Base-by-base conservation (phyloP, 306 rosid genomes). In the Acacia confusa region DNA sequence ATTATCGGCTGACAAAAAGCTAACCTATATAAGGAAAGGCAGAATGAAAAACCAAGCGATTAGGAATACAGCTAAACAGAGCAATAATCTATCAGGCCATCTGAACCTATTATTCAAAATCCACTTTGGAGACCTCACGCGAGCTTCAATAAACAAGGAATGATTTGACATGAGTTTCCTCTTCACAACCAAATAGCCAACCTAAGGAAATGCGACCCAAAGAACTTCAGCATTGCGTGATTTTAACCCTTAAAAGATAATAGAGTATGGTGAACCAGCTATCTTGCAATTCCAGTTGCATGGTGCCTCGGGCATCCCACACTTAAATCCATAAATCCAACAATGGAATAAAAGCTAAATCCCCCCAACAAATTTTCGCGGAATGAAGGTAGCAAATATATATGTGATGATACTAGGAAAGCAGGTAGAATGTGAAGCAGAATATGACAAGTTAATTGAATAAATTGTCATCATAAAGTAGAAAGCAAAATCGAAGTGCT, bases 61-160 rank as follows among this genome's bases (percentile, higher is more conserved):
- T 8, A 22, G 63, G 64, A 61, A 40, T 58, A 48, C 22, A 73
- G 70, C 61, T 73, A 15, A 80, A 64, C 61, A 64, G 70, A 70
- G 45, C 34, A 11, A 50, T n/a, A 47, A 70, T 24, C 63, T 27
- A 15, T 48, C 38, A 69, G 11, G 17, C 41, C 40, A 48, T 40
- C 64, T 60, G 60, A 47, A 70, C 70, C 66, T 7, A 67, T 40
- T 70, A 44, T 9, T 44, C 40, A 71, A 45, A 9, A 48, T 44
- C 40, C 40, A 44, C 22, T 24, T 71, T 24, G 58, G 40, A 44
- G 19, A 14, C 22, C 75, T 45, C 58, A 15, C 15, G 36, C 17
- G 70, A 17, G 24, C 24, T 32, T 65, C 70, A 32, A 30, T 17
- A 25, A 64, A 61, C 67, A 61, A 61, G 67, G 67, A 36, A 61